Conservation (phyloP, 768 basidiomycete genomes). For the Podaxis sp. region DNA sequence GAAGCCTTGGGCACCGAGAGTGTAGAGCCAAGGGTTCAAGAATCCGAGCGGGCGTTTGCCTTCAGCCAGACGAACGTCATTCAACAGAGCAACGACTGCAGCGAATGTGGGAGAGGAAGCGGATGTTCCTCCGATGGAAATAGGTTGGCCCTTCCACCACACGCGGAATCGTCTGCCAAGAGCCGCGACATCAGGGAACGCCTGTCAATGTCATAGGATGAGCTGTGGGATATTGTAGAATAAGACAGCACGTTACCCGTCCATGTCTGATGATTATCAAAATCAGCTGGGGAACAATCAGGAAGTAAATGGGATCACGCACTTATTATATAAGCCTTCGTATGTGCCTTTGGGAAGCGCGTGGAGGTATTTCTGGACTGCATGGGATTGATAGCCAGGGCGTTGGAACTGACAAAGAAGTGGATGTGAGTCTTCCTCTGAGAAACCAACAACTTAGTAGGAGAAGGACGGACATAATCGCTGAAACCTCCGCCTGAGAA, state of each 20-base stretch:
- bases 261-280: slow-evolving; percentile 36
- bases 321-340: slow-evolving; percentile 61
- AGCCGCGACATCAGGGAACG: slow-evolving; percentile 66
- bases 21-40: slow-evolving; percentile 64
- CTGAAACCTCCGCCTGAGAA: slow-evolving; percentile 81
- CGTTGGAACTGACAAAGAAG: slow-evolving; percentile 43
- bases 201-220: slow-evolving; percentile 31
- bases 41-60: slow-evolving; percentile 54
- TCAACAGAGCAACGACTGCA: slow-evolving; percentile 61
- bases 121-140: slow-evolving; percentile 61
- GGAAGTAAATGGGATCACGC: slow-evolving; percentile 21
- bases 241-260: slow-evolving; percentile 36
- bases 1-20: slow-evolving; percentile 35
- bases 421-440: not conserved
- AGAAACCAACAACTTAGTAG: not conserved
- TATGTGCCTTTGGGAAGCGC: slow-evolving; percentile 49
- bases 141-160: slow-evolving; percentile 36
- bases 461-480: slow-evolving; percentile 47
- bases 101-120: slow-evolving; percentile 66
- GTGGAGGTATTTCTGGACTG: slow-evolving; percentile 44
- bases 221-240: not conserved
- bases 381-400: slow-evolving; percentile 52
- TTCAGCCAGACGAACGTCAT: slow-evolving; percentile 54
- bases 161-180: slow-evolving; percentile 52
- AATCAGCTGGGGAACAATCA: not conserved